Conservation (phyloP, 768 basidiomycete species). For the Leccinum rimulosum region DNA sequence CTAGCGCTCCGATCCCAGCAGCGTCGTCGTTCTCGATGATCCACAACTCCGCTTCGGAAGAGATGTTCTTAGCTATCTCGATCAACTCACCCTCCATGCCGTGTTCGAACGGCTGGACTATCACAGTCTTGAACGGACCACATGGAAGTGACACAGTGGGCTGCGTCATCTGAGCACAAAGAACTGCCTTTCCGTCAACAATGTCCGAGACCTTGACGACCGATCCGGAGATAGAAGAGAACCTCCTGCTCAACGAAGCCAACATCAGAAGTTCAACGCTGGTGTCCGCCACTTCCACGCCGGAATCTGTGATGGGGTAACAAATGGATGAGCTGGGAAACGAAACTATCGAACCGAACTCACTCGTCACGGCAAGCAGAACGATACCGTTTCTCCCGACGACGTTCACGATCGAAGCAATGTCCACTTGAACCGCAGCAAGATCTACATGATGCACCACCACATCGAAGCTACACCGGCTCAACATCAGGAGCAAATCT, state of each 20-base stretch:
- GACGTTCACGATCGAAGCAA: constrained; percentile 24
- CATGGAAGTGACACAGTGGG: constrained; percentile 14
- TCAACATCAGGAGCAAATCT: neutral
- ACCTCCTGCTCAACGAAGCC: neutral
- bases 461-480: constrained; percentile 15
- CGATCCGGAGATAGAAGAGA: neutral
- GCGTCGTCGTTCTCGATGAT: constrained; percentile 31
- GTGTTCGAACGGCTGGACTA: constrained; percentile 26
- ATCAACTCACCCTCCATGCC: constrained; percentile 26
- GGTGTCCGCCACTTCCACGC: neutral
- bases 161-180: constrained; percentile 8
- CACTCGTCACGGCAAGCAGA: constrained; percentile 24
- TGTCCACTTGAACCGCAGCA: constrained; percentile 18
- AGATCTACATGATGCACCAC: constrained; percentile 23
- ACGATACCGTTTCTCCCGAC: constrained; percentile 22
- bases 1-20: constrained; percentile 30
- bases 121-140: constrained; percentile 25
- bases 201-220: neutral
- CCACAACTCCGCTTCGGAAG: constrained; percentile 28
- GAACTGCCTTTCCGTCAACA: neutral
- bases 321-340: too few species aligned
- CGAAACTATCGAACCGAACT: neutral
- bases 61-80: constrained; percentile 25
- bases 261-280: neutral
- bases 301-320: neutral